phyloP scores from a whole-genome alignment of 495 filamentous ascomycete genomes.

The Cladorrhinum samala region DNA sequence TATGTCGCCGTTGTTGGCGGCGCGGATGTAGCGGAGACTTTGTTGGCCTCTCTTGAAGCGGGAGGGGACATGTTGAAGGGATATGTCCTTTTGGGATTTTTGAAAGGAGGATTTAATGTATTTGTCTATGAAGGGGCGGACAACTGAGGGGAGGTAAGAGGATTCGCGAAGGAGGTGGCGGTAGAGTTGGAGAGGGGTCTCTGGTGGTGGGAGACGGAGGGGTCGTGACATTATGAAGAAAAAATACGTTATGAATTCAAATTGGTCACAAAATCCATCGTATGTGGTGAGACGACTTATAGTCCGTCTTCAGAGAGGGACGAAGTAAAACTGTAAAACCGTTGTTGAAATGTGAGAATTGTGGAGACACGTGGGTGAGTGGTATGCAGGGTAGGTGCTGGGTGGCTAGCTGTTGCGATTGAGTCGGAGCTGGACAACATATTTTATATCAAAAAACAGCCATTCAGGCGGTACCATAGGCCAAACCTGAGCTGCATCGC shows the following conservation, averaged over 20 bases:
- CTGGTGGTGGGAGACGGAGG: slow-evolving; percentile 19
- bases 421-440: no score
- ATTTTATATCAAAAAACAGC: no score
- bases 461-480: no score
- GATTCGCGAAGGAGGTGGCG: slow-evolving; percentile 78
- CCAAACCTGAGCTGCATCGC: no score
- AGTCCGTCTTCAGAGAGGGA: no score
- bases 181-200: slow-evolving; percentile 56
- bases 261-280: no score
- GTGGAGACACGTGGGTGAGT: background rate
- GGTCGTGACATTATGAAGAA: slow-evolving; percentile 21
- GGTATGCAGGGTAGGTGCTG: background rate
- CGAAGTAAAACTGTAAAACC: background rate
- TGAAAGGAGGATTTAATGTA: slow-evolving; percentile 56
- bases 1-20: slow-evolving; percentile 51
- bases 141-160: slow-evolving; percentile 69
- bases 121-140: slow-evolving; percentile 52
- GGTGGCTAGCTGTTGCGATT: no score
- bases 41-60: slow-evolving; percentile 28
- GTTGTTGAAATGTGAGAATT: background rate
- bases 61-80: background rate
- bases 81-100: slow-evolving; percentile 13
- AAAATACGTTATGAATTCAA: no score
- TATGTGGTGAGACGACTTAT: no score
- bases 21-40: slow-evolving; percentile 35